phyloP scores from a whole-genome alignment of 768 basidiomycete genomes.

The Suillus brevipes region DNA sequence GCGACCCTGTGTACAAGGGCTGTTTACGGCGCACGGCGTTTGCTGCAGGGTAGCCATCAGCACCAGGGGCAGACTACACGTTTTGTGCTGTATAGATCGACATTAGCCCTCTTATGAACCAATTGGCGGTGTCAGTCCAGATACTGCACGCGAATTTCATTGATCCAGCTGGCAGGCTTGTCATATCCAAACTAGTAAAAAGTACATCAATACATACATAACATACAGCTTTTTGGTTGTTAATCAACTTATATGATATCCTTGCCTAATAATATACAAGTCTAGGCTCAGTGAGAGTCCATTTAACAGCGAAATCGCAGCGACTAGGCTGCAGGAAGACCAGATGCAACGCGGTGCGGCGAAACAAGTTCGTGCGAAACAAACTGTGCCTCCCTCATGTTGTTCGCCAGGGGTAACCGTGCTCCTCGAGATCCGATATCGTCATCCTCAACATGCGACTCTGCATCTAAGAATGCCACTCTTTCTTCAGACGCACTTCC shows the following conservation, averaged over 20 bases:
- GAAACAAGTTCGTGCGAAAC: slow-evolving; percentile 16
- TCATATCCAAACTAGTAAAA: slow-evolving; percentile 10
- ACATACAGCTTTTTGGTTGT: slow-evolving; percentile 16
- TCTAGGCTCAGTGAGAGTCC: slow-evolving; percentile 5
- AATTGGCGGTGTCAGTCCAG: background rate
- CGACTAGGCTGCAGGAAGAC: slow-evolving; percentile 14
- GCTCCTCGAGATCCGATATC: slow-evolving; percentile 12
- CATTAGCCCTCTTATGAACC: background rate
- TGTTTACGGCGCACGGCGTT: slow-evolving; percentile 23
- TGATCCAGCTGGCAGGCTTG: slow-evolving; percentile 11
- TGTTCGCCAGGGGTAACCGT: slow-evolving; percentile 22
- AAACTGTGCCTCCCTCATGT: slow-evolving; percentile 53
- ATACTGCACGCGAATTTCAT: background rate
- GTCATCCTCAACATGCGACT: slow-evolving; percentile 22
- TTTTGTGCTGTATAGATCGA: background rate
- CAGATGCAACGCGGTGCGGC: slow-evolving; percentile 14
- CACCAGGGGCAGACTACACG: background rate
- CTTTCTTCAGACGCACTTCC: slow-evolving; percentile 47
- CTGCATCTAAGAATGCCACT: slow-evolving; percentile 50
- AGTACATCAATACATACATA: slow-evolving; percentile 26
- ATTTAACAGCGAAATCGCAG: background rate
- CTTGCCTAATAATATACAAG: slow-evolving; percentile 3
- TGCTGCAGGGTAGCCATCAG: slow-evolving; percentile 13
- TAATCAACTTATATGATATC: background rate
- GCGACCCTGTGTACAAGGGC: slow-evolving; percentile 13